phyloP scores from a whole-genome alignment of 768 basidiomycete species.

The Zangia roseola region DNA sequence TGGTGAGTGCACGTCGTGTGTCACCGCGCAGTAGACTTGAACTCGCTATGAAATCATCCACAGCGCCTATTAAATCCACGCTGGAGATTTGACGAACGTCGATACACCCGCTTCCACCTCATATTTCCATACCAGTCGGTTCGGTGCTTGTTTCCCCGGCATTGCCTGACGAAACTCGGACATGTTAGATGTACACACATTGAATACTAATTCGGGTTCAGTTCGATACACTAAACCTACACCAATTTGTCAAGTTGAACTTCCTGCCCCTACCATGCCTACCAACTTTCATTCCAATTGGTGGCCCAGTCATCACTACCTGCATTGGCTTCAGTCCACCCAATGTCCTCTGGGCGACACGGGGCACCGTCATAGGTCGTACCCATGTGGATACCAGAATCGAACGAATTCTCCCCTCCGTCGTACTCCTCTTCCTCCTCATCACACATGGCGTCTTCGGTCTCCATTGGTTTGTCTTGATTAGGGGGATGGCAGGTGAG shows the following conservation, averaged over 20 bases:
- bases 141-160: background rate
- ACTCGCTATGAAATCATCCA: conserved; percentile 2
- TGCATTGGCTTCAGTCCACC: conserved; percentile 16
- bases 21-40: background rate
- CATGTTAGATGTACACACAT: conserved; percentile 23
- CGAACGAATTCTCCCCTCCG: conserved; percentile 23
- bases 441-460: conserved; percentile 14
- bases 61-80: conserved; percentile 17
- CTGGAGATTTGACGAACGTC: no score
- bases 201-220: conserved; percentile 22
- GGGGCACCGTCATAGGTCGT: background rate
- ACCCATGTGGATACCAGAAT: conserved; percentile 27
- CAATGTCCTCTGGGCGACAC: conserved; percentile 5
- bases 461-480: conserved; percentile 10
- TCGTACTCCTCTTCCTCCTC: conserved; percentile 22
- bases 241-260: background rate
- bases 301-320: conserved; percentile 8
- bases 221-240: conserved; percentile 4
- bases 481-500: conserved; percentile 4
- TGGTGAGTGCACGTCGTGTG: conserved; percentile 45
- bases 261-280: conserved; percentile 3
- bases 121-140: conserved; percentile 27
- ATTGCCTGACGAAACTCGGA: conserved; percentile 5
- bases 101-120: background rate
- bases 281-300: background rate